Percentiles rank a stretch among this genome's conserved stretches.
Conservation (phyloP, 192 early-diverging fungal species). For the Gryganskiella cystojenkinii region DNA sequence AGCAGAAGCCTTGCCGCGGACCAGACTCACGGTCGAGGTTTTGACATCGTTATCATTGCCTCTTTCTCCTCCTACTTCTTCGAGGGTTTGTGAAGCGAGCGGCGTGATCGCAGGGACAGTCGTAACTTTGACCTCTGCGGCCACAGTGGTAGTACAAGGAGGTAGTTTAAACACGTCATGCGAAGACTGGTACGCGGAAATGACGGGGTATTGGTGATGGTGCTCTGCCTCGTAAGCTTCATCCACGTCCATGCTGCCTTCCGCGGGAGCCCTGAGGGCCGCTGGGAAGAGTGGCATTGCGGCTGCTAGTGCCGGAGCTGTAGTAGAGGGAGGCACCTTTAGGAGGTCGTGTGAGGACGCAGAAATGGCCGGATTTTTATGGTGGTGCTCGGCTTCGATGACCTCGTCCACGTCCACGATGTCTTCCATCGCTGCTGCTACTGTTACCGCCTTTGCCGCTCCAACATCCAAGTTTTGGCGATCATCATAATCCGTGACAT, state of each 20-base stretch:
- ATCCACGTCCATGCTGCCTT: constrained; percentile 14
- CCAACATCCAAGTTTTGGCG: too few relatives aligned
- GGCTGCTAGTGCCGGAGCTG: background rate
- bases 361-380: constrained; percentile 20
- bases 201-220: constrained; percentile 19
- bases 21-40: background rate
- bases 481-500: too few relatives aligned
- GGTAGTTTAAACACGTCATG: constrained; percentile 12
- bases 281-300: too few relatives aligned
- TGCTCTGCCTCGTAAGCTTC: constrained; percentile 30
- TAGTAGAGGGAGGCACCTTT: background rate
- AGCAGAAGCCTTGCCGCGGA: too few relatives aligned
- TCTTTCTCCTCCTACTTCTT: background rate
- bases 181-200: constrained; percentile 16
- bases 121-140: background rate
- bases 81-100: background rate
- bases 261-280: too few relatives aligned
- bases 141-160: background rate
- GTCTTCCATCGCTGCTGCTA: too few relatives aligned
- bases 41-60: background rate
- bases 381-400: constrained; percentile 24
- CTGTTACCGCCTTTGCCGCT: too few relatives aligned
- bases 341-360: constrained; percentile 20
- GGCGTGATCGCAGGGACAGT: background rate
- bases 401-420: constrained; percentile 15